These are phyloP conservation scores for Phaffomyces opuntiae DNA, from an alignment of 805 yeast species.

Conservation along the genomic window DNA sequence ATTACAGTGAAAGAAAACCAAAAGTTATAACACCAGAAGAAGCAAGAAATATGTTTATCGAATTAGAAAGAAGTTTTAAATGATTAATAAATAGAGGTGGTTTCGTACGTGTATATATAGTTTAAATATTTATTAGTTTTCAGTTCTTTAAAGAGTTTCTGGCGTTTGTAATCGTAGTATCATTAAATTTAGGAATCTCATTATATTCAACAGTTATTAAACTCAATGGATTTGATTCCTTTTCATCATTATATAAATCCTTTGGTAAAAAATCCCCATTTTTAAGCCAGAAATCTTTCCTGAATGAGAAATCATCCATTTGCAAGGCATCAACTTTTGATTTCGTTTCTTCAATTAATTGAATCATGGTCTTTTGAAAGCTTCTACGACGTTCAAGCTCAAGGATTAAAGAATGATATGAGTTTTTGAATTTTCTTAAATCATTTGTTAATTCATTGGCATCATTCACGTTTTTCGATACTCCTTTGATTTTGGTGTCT, in stretches of 20 bases:
- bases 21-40: slow-evolving; percentile 42
- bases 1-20: slow-evolving; percentile 40
- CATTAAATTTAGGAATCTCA: slow-evolving; percentile 21
- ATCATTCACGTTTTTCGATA: background rate
- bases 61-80: slow-evolving; percentile 43
- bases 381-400: slow-evolving; percentile 47
- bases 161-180: background rate
- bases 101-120: background rate
- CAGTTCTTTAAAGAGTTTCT: background rate
- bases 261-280: slow-evolving; percentile 52
- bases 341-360: slow-evolving; percentile 35
- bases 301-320: slow-evolving; percentile 35
- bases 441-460: background rate
- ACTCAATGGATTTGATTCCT: slow-evolving; percentile 19
- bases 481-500: slow-evolving; percentile 2
- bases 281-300: slow-evolving; percentile 36
- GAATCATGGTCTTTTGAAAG: slow-evolving; percentile 33
- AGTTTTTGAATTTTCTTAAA: slow-evolving; percentile 33
- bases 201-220: slow-evolving; percentile 9
- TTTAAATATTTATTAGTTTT: background rate
- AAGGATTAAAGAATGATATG: slow-evolving; percentile 44
- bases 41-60: slow-evolving; percentile 44
- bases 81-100: background rate
- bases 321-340: slow-evolving; percentile 31
- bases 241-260: slow-evolving; percentile 42